Percentiles rank a stretch among this genome's conserved stretches.
phyloP scores from a whole-genome alignment of 495 filamentous ascomycete species.

The Penicillium crystallinum region DNA sequence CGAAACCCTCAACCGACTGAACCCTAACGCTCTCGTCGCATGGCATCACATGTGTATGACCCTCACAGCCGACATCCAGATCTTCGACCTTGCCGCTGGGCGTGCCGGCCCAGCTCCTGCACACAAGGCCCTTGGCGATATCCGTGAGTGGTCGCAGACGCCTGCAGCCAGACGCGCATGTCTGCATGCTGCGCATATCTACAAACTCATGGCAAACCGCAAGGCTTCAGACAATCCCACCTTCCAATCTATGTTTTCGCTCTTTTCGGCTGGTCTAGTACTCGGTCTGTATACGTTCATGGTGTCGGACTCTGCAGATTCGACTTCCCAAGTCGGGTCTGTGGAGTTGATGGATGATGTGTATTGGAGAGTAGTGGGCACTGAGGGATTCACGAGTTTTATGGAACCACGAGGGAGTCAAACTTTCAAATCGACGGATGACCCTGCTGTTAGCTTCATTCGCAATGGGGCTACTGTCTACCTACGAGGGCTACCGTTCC shows the following conservation, averaged over 20 bases:
- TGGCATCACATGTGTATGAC: constrained; percentile 54
- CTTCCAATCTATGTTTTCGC: constrained; percentile 43
- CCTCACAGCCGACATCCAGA: constrained; percentile 46
- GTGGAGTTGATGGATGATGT: constrained; percentile 49
- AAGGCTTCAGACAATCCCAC: constrained; percentile 46
- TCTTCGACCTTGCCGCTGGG: constrained; percentile 48
- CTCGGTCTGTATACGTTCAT: constrained; percentile 50
- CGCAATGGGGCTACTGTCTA: constrained; percentile 46
- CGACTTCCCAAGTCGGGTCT: constrained; percentile 26
- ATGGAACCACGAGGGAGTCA: constrained; percentile 37
- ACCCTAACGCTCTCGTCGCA: constrained; percentile 42
- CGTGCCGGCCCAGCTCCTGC: constrained; percentile 41
- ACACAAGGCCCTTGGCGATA: constrained; percentile 44
- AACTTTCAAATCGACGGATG: constrained; percentile 26
- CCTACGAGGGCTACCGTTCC: constrained; percentile 42
- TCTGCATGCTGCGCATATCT: constrained; percentile 49
- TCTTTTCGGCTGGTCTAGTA: constrained; percentile 48
- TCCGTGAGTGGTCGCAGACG: constrained; percentile 48
- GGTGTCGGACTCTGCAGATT: constrained; percentile 28
- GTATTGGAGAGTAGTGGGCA: constrained; percentile 43
- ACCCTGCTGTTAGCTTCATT: constrained; percentile 45
- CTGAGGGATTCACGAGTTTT: constrained; percentile 37
- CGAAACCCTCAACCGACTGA: constrained; percentile 37
- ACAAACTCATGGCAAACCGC: constrained; percentile 46
- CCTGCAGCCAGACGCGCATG: constrained; percentile 44